A percentile compares a stretch with the other conserved stretches of the same genome.
These are phyloP conservation scores for Fusarium pilosicola DNA, from an alignment of 2,329 filamentous ascomycete species.

Conservation along the genomic window DNA sequence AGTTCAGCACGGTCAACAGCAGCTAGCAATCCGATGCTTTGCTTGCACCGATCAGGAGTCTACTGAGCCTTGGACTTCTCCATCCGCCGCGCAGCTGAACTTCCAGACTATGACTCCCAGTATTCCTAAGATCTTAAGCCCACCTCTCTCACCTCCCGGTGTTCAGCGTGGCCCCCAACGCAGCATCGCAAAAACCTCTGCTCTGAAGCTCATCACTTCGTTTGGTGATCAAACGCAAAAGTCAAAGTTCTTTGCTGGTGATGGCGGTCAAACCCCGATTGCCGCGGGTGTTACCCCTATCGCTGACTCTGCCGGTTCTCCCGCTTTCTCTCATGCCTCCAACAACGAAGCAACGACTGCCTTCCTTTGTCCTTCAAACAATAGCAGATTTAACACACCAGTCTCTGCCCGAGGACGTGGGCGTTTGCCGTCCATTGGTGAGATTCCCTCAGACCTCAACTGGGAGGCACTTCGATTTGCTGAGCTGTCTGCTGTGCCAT, in stretches of 20 bases:
- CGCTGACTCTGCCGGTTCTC: conserved; percentile 75
- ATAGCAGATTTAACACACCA: conserved; percentile 75
- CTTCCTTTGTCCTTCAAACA: conserved; percentile 72
- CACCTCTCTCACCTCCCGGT: conserved; percentile 78
- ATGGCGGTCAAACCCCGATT: conserved; percentile 76
- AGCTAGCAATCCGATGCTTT: conserved; percentile 93
- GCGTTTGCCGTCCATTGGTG: conserved; percentile 81
- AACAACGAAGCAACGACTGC: conserved; percentile 70
- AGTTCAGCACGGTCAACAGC: conserved; percentile 85
- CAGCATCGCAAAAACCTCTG: conserved; percentile 79
- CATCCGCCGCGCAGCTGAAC: conserved; percentile 73
- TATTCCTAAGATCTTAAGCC: conserved; percentile 72
- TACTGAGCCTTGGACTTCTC: conserved; percentile 87
- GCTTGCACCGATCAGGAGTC: conserved; percentile 89
- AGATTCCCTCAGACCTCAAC: conserved; percentile 54
- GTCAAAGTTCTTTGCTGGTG: conserved; percentile 70
- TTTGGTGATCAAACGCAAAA: conserved; percentile 75
- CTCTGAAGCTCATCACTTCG: conserved; percentile 90
- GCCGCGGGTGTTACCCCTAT: conserved; percentile 87
- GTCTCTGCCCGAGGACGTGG: conserved; percentile 69
- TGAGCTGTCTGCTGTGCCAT: conserved; percentile 34
- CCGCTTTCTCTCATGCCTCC: conserved; percentile 63
- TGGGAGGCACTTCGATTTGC: conserved; percentile 43
- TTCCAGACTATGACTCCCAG: conserved; percentile 64
- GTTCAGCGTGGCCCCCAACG: conserved; percentile 67